Evolutionary conservation across 805 yeast species (phyloP), one percentile per base, ranked within the genome.

Genomic region (Tanozyma kutaoensis): DNA sequence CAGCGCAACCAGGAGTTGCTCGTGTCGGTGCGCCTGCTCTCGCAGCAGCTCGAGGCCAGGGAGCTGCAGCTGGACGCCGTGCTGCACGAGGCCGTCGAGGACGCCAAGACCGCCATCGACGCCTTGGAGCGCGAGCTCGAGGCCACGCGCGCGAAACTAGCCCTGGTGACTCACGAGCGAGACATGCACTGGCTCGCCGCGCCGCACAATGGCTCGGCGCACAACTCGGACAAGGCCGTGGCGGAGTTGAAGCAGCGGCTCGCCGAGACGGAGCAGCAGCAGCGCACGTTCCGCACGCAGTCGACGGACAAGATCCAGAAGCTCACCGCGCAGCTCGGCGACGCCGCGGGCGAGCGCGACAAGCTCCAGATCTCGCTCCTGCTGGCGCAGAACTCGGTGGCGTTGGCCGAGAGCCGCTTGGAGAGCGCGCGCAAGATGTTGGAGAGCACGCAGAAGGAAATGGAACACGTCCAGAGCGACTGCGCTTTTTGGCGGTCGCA

Each of bases 1-100:
- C 55, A 65, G 27, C 79, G 74, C 48, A 88, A 88, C 43, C 71
- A 75, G 37, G 79, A 82, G 28, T 59, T 88, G 15, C 51, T 85
- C 20, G 55, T 61, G 20, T 70, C 79, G 2, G 71, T 80, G 1
- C 66, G 97, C 35, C 69, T 69, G 27, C 56, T 88, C 12, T 93
- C 88, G 8, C 59, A 65, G 22, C 71, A 73, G 40, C 55, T 86
- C 29, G 95, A 86, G 43, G 50, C 46, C 5, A 68, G 70, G 26
- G 93, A 80, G 38, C 11, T 8, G 5, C 9, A 5, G 9, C n/a
- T 6, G 5, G 21, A 20, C 9, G 21, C 21, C 9, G 12, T n/a
- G 12, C 41, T 52, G 24, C 31, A 30, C 22, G 56, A 38, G 12
- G 32, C 33, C 15, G 48, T 43, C 37, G 43, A 36, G 5, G 61